These are phyloP conservation scores for Echria macrotheca DNA, from an alignment of 495 filamentous ascomycete species.

Conservation along the genomic window DNA sequence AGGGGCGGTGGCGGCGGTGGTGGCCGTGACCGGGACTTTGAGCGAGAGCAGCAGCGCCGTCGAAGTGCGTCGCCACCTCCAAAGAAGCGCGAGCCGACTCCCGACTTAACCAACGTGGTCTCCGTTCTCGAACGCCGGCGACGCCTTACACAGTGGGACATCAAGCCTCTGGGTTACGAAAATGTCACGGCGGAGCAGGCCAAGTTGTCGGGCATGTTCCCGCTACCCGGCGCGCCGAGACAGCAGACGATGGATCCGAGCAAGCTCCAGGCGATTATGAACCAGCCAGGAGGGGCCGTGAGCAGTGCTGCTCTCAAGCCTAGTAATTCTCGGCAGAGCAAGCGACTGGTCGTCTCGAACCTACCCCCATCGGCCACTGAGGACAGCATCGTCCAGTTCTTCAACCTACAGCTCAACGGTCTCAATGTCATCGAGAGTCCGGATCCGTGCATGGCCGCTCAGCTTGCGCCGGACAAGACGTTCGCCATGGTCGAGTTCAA, in stretches of 20 bases:
- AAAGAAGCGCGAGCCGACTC: constrained; percentile 91
- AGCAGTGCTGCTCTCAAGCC: constrained; percentile 80
- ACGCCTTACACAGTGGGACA: constrained; percentile 96
- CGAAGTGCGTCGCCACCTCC: constrained; percentile 74
- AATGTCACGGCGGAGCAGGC: constrained; percentile 98
- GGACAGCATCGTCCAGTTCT: constrained; percentile 72
- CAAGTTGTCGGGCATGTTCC: constrained; percentile 99
- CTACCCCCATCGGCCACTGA: constrained; percentile 63
- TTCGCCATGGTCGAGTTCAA: constrained; percentile 93
- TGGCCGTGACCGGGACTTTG: constrained; percentile 24
- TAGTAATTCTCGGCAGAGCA: constrained; percentile 85
- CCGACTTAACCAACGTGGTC: constrained; percentile 81
- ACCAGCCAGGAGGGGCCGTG: constrained; percentile 65
- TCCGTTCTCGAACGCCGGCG: constrained; percentile 78
- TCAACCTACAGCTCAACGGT: constrained; percentile 93
- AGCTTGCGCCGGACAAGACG: constrained; percentile 67
- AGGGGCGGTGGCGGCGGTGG: constrained; percentile 18
- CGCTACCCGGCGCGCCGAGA: constrained; percentile 88
- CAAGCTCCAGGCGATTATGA: constrained; percentile 93
- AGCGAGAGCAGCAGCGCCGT: constrained; percentile 58
- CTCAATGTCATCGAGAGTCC: constrained; percentile 79
- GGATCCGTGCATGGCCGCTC: constrained; percentile 82
- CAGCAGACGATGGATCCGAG: constrained; percentile 96
- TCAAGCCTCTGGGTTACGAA: constrained; percentile 97
- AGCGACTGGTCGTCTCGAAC: constrained; percentile 83